phyloP scores from a whole-genome alignment of 2,329 filamentous ascomycete genomes.

The Gnomoniopsis sp. region DNA sequence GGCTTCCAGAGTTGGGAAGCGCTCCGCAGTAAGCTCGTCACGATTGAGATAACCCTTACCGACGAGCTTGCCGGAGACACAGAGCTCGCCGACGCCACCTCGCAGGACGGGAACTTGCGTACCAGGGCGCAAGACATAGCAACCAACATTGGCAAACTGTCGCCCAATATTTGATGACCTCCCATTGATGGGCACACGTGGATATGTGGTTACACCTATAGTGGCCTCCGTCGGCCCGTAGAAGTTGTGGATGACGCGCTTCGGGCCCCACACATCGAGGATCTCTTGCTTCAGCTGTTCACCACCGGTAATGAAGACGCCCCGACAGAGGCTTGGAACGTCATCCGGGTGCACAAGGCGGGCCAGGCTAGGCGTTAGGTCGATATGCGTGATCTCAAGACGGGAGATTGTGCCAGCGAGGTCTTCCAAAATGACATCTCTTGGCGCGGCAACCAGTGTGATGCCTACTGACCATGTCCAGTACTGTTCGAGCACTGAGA shows the following conservation, averaged over 20 bases:
- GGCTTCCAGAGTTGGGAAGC: constrained; percentile 63
- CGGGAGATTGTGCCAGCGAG: constrained; percentile 68
- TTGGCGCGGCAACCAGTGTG: constrained; percentile 74
- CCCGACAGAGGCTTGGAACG: constrained; percentile 72
- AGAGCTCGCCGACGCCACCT: constrained; percentile 83
- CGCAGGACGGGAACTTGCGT: constrained; percentile 69
- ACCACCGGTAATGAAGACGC: constrained; percentile 91
- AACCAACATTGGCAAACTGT: constrained; percentile 84
- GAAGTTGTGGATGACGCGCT: constrained; percentile 83
- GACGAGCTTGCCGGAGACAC: constrained; percentile 81
- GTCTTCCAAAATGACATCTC: constrained; percentile 83
- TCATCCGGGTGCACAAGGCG: constrained; percentile 74
- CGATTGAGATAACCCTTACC: constrained; percentile 86
- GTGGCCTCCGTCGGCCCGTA: constrained; percentile 92
- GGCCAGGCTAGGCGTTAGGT: constrained; percentile 85
- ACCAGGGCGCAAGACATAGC: constrained; percentile 69
- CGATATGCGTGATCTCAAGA: constrained; percentile 81
- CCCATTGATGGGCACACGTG: constrained; percentile 72
- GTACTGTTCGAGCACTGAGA: constrained; percentile 89
- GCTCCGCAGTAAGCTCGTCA: constrained; percentile 69
- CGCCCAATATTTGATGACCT: constrained; percentile 84
- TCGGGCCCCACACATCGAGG: constrained; percentile 77
- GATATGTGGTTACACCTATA: constrained; percentile 87
- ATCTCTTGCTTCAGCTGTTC: constrained; percentile 88
- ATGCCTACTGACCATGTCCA: constrained; percentile 95